phyloP scores from a whole-genome alignment of 1,139 yeast genomes.

The Magnusiomyces tetraspermus region DNA sequence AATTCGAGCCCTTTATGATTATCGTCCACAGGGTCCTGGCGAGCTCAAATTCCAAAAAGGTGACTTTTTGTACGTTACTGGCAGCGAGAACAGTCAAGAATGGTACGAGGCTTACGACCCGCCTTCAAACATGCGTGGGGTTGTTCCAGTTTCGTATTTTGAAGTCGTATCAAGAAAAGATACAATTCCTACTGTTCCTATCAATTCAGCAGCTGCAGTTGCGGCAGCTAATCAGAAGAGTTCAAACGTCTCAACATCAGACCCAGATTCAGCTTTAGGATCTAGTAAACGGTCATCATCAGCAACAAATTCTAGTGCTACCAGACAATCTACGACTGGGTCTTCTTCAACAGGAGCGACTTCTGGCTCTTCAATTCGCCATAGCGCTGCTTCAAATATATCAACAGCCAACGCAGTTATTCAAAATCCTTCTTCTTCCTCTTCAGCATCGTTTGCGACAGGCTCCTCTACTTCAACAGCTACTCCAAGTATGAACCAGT shows the following conservation, averaged over 20 bases:
- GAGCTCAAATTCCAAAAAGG: constrained; percentile 73
- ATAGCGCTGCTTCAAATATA: not conserved
- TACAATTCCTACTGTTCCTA: constrained; percentile 36
- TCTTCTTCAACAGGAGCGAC: constrained; percentile 2
- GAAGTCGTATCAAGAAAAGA: constrained; percentile 59
- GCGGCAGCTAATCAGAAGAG: constrained; percentile 8
- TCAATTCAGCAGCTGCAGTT: constrained; percentile 15
- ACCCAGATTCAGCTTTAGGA: not conserved
- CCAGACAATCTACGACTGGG: not conserved
- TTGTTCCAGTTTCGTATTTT: constrained; percentile 80
- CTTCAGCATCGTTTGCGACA: not conserved
- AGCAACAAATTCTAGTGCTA: not conserved
- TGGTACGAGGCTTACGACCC: constrained; percentile 93
- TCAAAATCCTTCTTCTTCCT: not conserved
- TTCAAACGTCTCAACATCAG: too few relatives aligned
- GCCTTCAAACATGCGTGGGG: constrained; percentile 61
- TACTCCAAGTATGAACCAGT: constrained; percentile 4
- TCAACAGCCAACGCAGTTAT: not conserved
- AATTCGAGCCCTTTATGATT: constrained; percentile 72
- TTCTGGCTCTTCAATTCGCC: not conserved
- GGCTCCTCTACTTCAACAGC: not conserved
- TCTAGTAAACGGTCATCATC: not conserved
- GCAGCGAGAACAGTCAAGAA: constrained; percentile 51
- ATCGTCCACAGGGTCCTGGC: constrained; percentile 70
- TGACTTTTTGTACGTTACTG: constrained; percentile 77